Conservation (phyloP, 495 filamentous ascomycete genomes). For the Saxophila tyrrhenica region DNA sequence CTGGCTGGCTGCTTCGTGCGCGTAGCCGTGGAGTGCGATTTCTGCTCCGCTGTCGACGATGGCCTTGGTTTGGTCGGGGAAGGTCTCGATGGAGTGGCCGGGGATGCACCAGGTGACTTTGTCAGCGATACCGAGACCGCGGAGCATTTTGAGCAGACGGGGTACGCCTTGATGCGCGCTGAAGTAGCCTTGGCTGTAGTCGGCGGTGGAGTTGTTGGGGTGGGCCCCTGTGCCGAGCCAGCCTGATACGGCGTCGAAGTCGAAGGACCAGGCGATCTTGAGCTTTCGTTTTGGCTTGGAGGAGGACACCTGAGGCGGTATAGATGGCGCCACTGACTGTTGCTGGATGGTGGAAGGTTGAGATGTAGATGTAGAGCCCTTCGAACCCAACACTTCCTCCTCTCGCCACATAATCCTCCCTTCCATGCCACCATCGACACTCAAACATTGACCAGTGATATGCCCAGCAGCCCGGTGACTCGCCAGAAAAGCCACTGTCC, state of each 20-base stretch:
- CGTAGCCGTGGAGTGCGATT: constrained; percentile 51
- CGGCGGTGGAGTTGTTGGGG: constrained; percentile 42
- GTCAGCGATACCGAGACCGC: constrained; percentile 40
- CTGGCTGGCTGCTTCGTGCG: constrained; percentile 46
- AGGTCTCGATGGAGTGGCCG: constrained; percentile 51
- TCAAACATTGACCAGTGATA: constrained; percentile 43
- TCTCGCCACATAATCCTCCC: constrained; percentile 38
- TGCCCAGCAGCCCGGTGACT: constrained; percentile 43
- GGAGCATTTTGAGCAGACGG: constrained; percentile 46
- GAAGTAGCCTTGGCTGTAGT: constrained; percentile 50
- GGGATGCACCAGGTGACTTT: constrained; percentile 55
- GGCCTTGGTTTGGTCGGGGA: constrained; percentile 40
- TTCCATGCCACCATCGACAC: constrained; percentile 42
- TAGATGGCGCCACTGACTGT: constrained; percentile 9
- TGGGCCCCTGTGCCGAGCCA: constrained; percentile 46
- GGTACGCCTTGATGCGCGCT: constrained; percentile 48
- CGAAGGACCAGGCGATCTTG: constrained; percentile 43
- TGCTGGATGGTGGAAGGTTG: too few species aligned
- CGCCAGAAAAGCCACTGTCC: constrained; percentile 42
- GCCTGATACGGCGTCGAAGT: constrained; percentile 50
- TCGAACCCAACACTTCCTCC: constrained; percentile 25
- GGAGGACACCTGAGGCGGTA: constrained; percentile 21
- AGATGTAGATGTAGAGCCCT: neutral
- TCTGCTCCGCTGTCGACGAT: constrained; percentile 48
- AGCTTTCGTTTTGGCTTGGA: constrained; percentile 33